Evolutionary conservation across 768 basidiomycete genomes (phyloP), one percentile per base, ranked within the genome.

Genomic region (Paxillus rubicundulus): DNA sequence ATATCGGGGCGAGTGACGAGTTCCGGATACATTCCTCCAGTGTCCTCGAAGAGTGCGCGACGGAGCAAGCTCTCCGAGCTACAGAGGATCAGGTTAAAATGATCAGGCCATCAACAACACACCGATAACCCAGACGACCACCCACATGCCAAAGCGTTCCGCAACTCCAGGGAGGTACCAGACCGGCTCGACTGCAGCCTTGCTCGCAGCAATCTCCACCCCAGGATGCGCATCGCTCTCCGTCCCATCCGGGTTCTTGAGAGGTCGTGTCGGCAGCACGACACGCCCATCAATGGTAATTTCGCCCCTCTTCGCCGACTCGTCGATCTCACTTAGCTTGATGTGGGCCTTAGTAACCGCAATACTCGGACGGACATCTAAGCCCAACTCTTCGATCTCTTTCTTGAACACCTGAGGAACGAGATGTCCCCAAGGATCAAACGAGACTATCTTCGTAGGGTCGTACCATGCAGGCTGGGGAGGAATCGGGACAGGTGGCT

Each of bases 141-240:
- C 88, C 64, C 61, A 90, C 91, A 97, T 93, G 18, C 86, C 88
- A 61, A 98, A 92, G n/a, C 96, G 77, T 59, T 91, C 88, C 0
- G 96, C 96, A 2, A 98, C 85, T 10, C 93, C 92, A 40, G 95
- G 95, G 1, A 97, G 73, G 67, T 88, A 92, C 95, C 95, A 98
- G 13, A 98, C 94, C 0, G 95, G 96, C 65, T 98, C 96, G 8
- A 98, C 87, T 0, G 96, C 95, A 0, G 94, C 95, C 72, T 98
- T 98, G 66, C 84, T 86, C n/a, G 88, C 81, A 42, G 74, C 82
- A 12, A 98, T 82, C 74, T 98, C 96, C 16, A 98, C 82, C 6
- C 96, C 95, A 8, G 86, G 82, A 50, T 81, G 77, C 21, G 74
- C 80, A 7, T 73, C 69, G 49, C 78, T 84, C 53, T 64, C 64